A percentile compares a stretch with the other conserved stretches of the same genome.
phyloP scores from a whole-genome alignment of 306 rosid species.

The Betula pendula region DNA sequence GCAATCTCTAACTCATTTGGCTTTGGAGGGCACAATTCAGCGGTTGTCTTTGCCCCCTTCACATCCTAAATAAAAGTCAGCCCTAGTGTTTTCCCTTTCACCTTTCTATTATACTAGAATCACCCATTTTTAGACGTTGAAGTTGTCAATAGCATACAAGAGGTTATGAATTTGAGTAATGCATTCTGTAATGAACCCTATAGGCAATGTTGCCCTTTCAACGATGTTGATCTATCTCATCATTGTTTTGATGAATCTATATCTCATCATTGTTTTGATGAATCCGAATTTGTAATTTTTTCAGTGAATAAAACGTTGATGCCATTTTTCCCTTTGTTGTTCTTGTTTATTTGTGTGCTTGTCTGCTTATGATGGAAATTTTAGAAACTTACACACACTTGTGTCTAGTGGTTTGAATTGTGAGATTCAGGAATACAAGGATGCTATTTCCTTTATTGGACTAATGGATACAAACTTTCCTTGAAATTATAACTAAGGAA shows the following conservation, averaged over 20 bases:
- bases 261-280: slow-evolving; percentile 8
- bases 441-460: neutral
- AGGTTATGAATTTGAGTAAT: slow-evolving; percentile 14
- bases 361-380: neutral
- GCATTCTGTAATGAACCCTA: slow-evolving; percentile 20
- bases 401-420: neutral
- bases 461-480: neutral
- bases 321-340: neutral
- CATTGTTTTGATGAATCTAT: slow-evolving; percentile 1
- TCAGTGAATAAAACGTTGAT: slow-evolving; percentile 19
- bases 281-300: neutral
- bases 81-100: slow-evolving; percentile 1
- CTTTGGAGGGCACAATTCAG: slow-evolving; percentile 78
- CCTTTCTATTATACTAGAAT: slow-evolving; percentile 1
- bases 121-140: slow-evolving; percentile 27
- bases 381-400: neutral
- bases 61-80: slow-evolving; percentile 37
- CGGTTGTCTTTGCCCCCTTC: slow-evolving; percentile 66
- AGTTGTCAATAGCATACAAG: slow-evolving; percentile 18
- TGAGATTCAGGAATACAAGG: neutral
- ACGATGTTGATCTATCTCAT: neutral
- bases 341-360: neutral
- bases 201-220: slow-evolving; percentile 5
- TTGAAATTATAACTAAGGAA: neutral
- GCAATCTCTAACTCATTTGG: slow-evolving; percentile 80